Evolutionary conservation across 495 filamentous ascomycete species (phyloP), one percentile per base, ranked within the genome.

Genomic region (Penicillium steckii): DNA sequence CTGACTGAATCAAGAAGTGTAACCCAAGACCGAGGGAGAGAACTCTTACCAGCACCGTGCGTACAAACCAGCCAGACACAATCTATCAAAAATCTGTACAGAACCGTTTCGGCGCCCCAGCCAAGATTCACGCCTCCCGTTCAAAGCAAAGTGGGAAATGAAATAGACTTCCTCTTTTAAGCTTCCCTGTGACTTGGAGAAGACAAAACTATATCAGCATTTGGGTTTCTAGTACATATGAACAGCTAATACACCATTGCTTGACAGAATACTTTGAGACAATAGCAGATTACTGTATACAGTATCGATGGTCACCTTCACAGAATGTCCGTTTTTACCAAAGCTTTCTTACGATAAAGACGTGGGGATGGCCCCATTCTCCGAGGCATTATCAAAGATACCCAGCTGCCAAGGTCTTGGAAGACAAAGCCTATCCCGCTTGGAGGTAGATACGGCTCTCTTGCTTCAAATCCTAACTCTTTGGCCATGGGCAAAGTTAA

Each of bases 381-480:
- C 26, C 42, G 45, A 50, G 38, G 30, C 32, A 32, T 19, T 41
- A 41, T 9, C 19, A 30, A 38, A 22, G 33, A 45, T 42, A 46
- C 49, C 50, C 25, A 47, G 50, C 19, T 33, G 55, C 55, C 55
- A 58, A 58, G 55, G 45, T 43, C 38, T 53, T 29, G 45, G 17
- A 26, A 48, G 40, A 37, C 4, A 32, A 56, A 48, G 40, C 17
- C 43, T 56, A 51, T 42, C 43, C 21, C 35, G 13, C 23, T 44
- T 21, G 8, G 30, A 27, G 23, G 15, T 9, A 7, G 17, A 27
- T 8, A 42, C 55, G 44, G 44, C 35, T 56, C 53, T 46, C 32
- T 46, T 47, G n/a, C n/a, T n/a, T n/a, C n/a, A n/a, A n/a, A n/a
- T n/a, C n/a, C n/a, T n/a, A n/a, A n/a, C n/a, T n/a, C n/a, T n/a